Conservation (phyloP, 2,329 filamentous ascomycete genomes). For the Verticillium zaregamsianum region DNA sequence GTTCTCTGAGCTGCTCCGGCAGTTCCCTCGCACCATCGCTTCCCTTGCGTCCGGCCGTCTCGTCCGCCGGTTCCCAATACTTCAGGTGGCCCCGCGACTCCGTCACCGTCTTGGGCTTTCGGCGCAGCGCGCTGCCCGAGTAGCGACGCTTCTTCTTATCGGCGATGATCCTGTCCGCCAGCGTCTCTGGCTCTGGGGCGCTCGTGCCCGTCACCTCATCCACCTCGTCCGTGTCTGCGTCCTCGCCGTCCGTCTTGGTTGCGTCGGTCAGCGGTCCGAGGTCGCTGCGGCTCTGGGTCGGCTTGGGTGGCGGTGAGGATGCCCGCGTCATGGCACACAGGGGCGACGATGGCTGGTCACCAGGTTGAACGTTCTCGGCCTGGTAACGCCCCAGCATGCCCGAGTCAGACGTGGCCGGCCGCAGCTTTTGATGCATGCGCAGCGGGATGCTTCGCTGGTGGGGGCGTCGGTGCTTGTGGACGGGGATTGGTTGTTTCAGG, state of each 20-base stretch:
- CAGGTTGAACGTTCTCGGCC: slow-evolving; percentile 9
- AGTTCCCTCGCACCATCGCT: slow-evolving; percentile 47
- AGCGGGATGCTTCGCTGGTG: slow-evolving; percentile 61
- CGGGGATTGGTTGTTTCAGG: slow-evolving; percentile 74
- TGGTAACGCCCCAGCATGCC: slow-evolving; percentile 21
- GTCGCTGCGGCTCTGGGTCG: slow-evolving; percentile 4
- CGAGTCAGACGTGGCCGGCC: slow-evolving; percentile 41
- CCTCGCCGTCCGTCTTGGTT: neutral
- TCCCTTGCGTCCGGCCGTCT: slow-evolving; percentile 67
- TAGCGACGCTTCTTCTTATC: slow-evolving; percentile 66
- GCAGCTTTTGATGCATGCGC: slow-evolving; percentile 36
- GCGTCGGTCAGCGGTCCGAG: neutral
- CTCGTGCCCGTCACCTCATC: slow-evolving; percentile 60
- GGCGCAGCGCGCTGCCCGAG: slow-evolving; percentile 78
- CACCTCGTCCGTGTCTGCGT: slow-evolving; percentile 30
- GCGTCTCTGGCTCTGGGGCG: slow-evolving; percentile 57
- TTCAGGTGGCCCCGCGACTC: slow-evolving; percentile 74
- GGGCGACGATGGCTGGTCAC: neutral
- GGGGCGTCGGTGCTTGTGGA: slow-evolving; percentile 70
- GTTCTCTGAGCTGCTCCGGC: slow-evolving; percentile 1
- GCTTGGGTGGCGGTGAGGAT: neutral
- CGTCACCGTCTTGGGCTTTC: slow-evolving; percentile 68
- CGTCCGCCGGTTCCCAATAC: slow-evolving; percentile 86
- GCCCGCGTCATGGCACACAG: neutral
- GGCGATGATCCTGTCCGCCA: slow-evolving; percentile 36